Conservation (phyloP, 2,329 filamentous ascomycete species). For the Nannizziopsis barbatae region DNA sequence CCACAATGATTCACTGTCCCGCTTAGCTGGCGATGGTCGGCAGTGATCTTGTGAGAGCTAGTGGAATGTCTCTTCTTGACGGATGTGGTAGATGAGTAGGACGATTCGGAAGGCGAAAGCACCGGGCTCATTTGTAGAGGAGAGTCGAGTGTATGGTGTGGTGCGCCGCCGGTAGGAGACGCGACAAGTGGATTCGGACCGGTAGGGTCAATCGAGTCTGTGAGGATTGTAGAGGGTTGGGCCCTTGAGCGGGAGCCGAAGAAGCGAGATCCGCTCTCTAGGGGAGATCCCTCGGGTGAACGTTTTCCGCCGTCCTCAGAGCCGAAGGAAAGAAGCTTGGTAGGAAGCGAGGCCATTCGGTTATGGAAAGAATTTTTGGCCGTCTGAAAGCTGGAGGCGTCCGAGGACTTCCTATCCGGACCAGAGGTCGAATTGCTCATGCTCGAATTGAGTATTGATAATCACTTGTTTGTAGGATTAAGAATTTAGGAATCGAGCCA, state of each 20-base stretch:
- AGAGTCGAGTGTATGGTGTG: constrained; percentile 7
- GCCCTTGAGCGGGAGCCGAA: constrained; percentile 17
- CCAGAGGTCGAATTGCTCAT: not conserved
- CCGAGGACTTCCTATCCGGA: not conserved
- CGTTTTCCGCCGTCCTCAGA: not conserved
- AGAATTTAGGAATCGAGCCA: too few relatives aligned
- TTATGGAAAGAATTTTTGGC: not conserved
- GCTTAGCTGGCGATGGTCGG: constrained; percentile 30
- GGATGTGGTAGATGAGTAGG: not conserved
- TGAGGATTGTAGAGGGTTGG: constrained; percentile 16
- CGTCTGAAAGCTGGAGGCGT: too few relatives aligned
- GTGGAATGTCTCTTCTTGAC: constrained; percentile 14
- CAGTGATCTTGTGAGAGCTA: constrained; percentile 19
- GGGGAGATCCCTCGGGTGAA: constrained; percentile 1
- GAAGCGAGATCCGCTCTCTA: constrained; percentile 8
- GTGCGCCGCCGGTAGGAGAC: constrained; percentile 7
- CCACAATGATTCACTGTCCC: constrained; percentile 37
- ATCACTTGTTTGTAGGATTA: too few relatives aligned
- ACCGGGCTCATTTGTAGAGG: constrained; percentile 16
- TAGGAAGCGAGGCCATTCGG: constrained; percentile 3
- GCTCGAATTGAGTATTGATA: not conserved
- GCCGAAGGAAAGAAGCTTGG: constrained; percentile 4
- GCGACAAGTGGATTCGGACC: constrained; percentile 14
- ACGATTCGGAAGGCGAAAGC: not conserved
- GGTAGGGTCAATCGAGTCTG: constrained; percentile 12